Base-by-base conservation (phyloP, 225 moss, liverwort and hornwort species). In the Neckera pumila region DNA sequence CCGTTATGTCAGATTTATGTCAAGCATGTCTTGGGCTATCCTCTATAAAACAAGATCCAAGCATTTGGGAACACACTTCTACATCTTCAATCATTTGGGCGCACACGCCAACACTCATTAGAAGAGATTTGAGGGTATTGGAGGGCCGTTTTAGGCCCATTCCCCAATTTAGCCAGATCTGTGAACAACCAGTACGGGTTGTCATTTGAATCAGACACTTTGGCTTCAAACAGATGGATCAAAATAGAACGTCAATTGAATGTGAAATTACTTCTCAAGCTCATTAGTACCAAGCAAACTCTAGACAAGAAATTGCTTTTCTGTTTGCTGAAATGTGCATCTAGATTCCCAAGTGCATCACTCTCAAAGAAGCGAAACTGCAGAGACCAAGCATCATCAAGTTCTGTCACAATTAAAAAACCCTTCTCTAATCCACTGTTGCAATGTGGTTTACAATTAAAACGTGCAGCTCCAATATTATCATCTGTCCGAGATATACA, bases 41-140 rank as follows among this genome's bases (percentile, higher is more conserved):
- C 28, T 72, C 17, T 10, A 73, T 9, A 45, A 11, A 17, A 40
- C 8, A 14, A 22, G 22, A 38, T 69, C 43, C 72, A 72, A 43
- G 40, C 25, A 72, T 72, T 11, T 53, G 84, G 88, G 88, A 95
- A 95, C 79, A 95, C 93, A 90, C 97, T 97, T 62, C 98, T 91
- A 81, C 95, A 91, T 89, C 95, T 95, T 88, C 45, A 45, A 45
- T 45, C 97, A 92, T 86, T 93, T 95, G 86, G 98, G 96, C 95
- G 93, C 70, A 80, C 61, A 13, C 45, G 61, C n/a, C 58, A 74
- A 27, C 83, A 76, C 70, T n/a, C n/a, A n/a, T n/a, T n/a, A n/a
- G n/a, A n/a, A n/a, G n/a, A n/a, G n/a, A n/a, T n/a, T n/a, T n/a
- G n/a, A n/a, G n/a, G n/a, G n/a, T n/a, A n/a, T n/a, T n/a, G n/a